phyloP scores from a whole-genome alignment of 306 rosid genomes.

The Cicer judaicum region DNA sequence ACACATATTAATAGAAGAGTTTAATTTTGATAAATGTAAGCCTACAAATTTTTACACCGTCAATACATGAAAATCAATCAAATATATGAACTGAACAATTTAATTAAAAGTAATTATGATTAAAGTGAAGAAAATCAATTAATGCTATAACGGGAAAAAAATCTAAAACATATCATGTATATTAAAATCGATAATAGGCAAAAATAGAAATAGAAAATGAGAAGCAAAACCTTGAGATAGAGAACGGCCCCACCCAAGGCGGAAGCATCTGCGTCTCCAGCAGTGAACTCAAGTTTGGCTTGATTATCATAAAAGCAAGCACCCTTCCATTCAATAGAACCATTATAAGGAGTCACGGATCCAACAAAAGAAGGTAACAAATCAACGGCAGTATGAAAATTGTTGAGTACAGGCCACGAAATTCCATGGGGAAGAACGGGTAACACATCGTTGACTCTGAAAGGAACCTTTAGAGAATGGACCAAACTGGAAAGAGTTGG shows the following conservation, averaged over 20 bases:
- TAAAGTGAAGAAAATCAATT: no score
- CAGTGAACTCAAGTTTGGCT: constrained; percentile 68
- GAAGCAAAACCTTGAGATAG: constrained; percentile 68
- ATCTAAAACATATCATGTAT: no score
- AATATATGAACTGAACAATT: no score
- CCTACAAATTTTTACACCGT: no score
- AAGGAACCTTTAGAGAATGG: constrained; percentile 68
- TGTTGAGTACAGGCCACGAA: constrained; percentile 95
- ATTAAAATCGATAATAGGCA: no score
- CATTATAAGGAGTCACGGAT: constrained; percentile 72
- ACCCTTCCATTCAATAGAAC: constrained; percentile 73
- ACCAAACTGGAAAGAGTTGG: constrained; percentile 42
- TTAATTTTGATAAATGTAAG: no score
- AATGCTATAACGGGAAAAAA: no score
- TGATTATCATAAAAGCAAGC: constrained; percentile 82
- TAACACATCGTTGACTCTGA: constrained; percentile 75
- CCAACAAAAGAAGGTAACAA: constrained; percentile 89
- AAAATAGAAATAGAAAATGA: not conserved
- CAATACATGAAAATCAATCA: no score
- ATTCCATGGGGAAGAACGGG: constrained; percentile 84
- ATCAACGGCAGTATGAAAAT: constrained; percentile 85
- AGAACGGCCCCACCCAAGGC: constrained; percentile 86
- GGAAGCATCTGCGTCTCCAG: constrained; percentile 45
- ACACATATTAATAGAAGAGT: not conserved
- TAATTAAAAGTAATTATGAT: no score